Base-by-base conservation (phyloP, 2,329 filamentous ascomycete genomes). In the Monosporascus sp. region DNA sequence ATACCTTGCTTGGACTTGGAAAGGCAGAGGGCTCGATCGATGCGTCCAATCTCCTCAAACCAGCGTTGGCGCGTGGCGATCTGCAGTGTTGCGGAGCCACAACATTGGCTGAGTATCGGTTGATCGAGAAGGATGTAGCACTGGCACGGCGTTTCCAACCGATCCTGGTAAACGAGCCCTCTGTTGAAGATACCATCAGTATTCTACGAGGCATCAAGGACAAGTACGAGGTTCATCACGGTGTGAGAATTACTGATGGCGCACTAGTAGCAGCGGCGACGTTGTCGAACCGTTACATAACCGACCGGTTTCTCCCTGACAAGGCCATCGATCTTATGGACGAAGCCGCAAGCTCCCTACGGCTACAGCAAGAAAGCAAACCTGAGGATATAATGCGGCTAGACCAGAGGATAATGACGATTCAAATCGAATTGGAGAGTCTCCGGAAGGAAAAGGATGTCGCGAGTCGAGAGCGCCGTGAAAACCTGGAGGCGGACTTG, bases 281-380 rank as follows among this genome's bases (percentile, higher is more conserved):
- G 0, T 89, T 95, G 67, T 94, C 89, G 57, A 97, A 97, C 65
- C 88, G 94, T 50, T 99, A 97, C 70, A 94, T 99, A 61, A 97
- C 92, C 15, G 93, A 97, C 66, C 87, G 94, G 2, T 97, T 96
- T 71, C 77, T 97, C 1, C 94, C 94, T 0, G 94, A 99, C 72
- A 97, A 97, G 70, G 94, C 94, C 3, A 97, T 99, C 58, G 94
- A 97, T 68, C 73, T 97, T 17, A 94, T 99, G 70, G 94, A 97
- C 60, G 94, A 97, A 72, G 94, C 94, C 9, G 92, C 93, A 1
- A 95, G 89, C 55, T 90, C 91, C 22, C 76, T 97, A 9, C 85
- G 95, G 45, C 74, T 97, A 35, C 93, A 97, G 66, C 94, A 97
- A 71, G 94, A 99, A 70, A 96, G 90, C 62, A 97, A 97, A 63